Conservation (phyloP, 495 filamentous ascomycete species). For the Podospora sp. region DNA sequence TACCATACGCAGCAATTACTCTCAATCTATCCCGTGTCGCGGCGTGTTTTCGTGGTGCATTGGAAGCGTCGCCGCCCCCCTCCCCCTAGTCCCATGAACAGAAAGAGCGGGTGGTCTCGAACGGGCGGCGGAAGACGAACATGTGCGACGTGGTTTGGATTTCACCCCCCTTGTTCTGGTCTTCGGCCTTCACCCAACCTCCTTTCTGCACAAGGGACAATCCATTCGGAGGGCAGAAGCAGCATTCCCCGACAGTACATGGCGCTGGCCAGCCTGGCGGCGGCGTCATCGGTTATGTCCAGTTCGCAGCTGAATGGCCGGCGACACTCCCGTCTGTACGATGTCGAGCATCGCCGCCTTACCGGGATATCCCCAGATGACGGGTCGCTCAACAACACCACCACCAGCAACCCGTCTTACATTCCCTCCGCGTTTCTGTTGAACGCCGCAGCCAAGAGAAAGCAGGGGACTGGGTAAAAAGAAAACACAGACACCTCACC, state of each 20-base stretch:
- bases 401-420: not conserved
- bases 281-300: not conserved
- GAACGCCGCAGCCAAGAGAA: not conserved
- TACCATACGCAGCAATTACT: slow-evolving; percentile 1
- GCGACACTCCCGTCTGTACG: not conserved
- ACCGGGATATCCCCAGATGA: not conserved
- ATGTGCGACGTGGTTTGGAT: not conserved
- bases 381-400: not conserved
- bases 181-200: not conserved
- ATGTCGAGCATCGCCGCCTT: not conserved
- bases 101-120: not conserved
- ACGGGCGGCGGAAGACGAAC: not conserved
- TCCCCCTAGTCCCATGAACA: not conserved
- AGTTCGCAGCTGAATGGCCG: not conserved
- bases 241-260: not conserved
- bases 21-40: slow-evolving; percentile 17
- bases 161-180: not conserved
- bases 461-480: not conserved
- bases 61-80: not conserved
- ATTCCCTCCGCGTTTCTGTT: not conserved
- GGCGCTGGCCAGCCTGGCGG: not conserved
- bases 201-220: not conserved
- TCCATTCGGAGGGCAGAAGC: not conserved
- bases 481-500: not conserved
- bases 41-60: slow-evolving; percentile 11